Base-by-base conservation (phyloP, 2,329 filamentous ascomycete genomes). In the Penicillium sp. region DNA sequence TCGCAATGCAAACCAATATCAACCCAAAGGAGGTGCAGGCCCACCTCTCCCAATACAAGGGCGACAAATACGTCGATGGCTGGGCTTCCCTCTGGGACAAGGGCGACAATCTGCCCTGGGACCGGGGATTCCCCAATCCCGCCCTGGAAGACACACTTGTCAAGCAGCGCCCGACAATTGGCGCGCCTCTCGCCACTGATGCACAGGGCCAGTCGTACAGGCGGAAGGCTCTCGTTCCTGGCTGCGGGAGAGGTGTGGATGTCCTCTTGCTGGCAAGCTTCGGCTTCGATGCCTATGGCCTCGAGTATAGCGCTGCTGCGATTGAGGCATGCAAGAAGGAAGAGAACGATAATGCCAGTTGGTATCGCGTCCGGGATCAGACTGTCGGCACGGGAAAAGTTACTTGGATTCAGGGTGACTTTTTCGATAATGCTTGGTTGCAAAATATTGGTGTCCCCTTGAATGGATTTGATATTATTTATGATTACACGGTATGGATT, bases 221-320 rank as follows among this genome's bases (percentile, higher is more conserved):
- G 53, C 83, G 82, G 64, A 79, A 77, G 55, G 90, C 87, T 1
- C 78, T 95, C 9, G 88, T 96, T 0, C 89, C 91, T 0, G 91
- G 90, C 5, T 96, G 91, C 72, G 92, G 91, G 0, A 82, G 84
- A 45, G 92, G 91, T 5, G 88, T 94, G 68, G 92, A 96, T 74
- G 89, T 91, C 2, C 79, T 90, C 10, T 78, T 96, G 37, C 81
- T 96, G 43, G 83, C 86, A 48, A 84, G 84, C 10, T 84, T 87
- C 67, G 91, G 91, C 1, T 94, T 89, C 70, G 88, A 95, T 73
- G 85, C 86, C 1, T 86, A 84, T 66, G 92, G 90, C 0, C 74
- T 96, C 2, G 91, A 95, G 69, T 81, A 83, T 53, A 86, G 85
- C 43, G 66, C 77, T 9, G 76, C 74, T 18, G 85, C 78, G 2